A percentile compares a stretch with the other conserved stretches of the same genome.
These are phyloP conservation scores for Artemisia argyi DNA, from an alignment of 129 eudicot genomes.

Conservation along the genomic window DNA sequence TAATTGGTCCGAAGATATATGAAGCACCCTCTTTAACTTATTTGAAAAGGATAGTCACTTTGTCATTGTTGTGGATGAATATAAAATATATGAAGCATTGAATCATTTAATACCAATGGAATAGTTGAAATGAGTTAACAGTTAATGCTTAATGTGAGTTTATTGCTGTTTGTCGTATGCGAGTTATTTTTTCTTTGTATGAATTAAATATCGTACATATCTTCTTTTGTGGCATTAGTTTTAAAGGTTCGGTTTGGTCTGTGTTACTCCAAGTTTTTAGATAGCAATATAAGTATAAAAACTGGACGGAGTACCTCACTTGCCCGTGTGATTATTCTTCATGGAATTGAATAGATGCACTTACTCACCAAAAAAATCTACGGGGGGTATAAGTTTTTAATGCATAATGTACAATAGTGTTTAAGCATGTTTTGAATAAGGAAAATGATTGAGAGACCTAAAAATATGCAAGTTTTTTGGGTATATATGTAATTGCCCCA, in stretches of 20 bases:
- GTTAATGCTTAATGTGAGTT: conserved; percentile 17
- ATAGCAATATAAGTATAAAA: too few relatives aligned
- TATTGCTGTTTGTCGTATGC: conserved; percentile 6
- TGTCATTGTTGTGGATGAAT: conserved; percentile 50
- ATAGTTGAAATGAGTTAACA: neutral
- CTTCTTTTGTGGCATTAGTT: conserved; percentile 3
- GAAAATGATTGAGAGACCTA: too few relatives aligned
- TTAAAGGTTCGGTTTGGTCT: conserved; percentile 14
- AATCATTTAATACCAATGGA: too few relatives aligned
- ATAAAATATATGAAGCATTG: neutral
- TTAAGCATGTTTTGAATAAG: too few relatives aligned
- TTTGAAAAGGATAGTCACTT: conserved; percentile 21
- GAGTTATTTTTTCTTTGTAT: conserved; percentile 10
- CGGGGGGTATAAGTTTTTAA: too few relatives aligned
- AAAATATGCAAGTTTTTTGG: neutral
- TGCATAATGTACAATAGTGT: too few relatives aligned
- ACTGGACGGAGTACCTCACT: too few relatives aligned
- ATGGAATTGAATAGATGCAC: too few relatives aligned
- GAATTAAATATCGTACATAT: conserved; percentile 14
- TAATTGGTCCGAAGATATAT: too few relatives aligned
- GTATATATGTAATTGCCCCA: neutral
- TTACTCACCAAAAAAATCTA: too few relatives aligned
- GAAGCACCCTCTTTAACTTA: too few relatives aligned
- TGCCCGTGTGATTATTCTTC: too few relatives aligned
- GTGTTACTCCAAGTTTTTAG: neutral